A percentile compares a stretch with the other conserved stretches of the same genome.
phyloP scores from a whole-genome alignment of 495 filamentous ascomycete genomes.

The Pyrenula aspistea region DNA sequence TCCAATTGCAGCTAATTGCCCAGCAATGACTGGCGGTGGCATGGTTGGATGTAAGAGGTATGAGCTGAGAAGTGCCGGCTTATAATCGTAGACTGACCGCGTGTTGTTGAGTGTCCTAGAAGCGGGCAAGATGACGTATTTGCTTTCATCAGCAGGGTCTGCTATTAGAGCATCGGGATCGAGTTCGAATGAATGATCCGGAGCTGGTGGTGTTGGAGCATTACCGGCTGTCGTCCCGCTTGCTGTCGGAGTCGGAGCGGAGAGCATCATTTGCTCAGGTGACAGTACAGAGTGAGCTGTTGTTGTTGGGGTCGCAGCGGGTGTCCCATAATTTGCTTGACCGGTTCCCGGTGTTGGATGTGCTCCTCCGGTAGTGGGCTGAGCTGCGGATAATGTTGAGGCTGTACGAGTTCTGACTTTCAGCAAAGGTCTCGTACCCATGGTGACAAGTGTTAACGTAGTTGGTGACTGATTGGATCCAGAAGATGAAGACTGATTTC shows the following conservation, averaged over 20 bases:
- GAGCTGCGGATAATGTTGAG: slow-evolving; percentile 34
- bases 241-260: background rate
- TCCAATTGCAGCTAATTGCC: background rate
- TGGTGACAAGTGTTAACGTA: slow-evolving; percentile 37
- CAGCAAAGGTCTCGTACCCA: slow-evolving; percentile 12
- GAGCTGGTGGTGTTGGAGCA: background rate
- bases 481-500: background rate
- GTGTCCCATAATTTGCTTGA: background rate
- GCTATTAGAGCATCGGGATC: background rate
- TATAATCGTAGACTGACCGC: background rate
- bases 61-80: background rate
- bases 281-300: slow-evolving; percentile 1
- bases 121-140: background rate
- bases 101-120: background rate
- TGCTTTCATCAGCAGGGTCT: background rate
- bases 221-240: background rate
- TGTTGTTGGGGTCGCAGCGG: slow-evolving; percentile 5
- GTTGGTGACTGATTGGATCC: slow-evolving; percentile 30
- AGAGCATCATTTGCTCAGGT: background rate
- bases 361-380: background rate
- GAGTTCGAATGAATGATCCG: background rate
- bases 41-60: background rate
- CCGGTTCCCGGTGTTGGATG: background rate
- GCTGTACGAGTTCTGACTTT: slow-evolving; percentile 55
- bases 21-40: background rate